A percentile compares a stretch with the other conserved stretches of the same genome.
Conservation (phyloP, 148 eudicot genomes). For the Bassia scoparia region DNA sequence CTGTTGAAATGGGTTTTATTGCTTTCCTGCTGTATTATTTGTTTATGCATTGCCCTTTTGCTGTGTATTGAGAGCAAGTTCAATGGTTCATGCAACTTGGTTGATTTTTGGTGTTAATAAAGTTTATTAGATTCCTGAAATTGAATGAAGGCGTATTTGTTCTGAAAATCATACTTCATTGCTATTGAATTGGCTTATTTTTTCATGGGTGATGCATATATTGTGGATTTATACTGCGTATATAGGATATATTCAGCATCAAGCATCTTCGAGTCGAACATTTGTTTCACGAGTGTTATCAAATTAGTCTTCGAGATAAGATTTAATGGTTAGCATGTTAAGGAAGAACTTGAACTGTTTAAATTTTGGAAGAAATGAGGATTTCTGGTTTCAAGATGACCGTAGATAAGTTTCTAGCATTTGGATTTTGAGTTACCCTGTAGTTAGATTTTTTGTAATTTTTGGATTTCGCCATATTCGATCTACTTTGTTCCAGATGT, state of each 20-base stretch:
- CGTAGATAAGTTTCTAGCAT: neutral
- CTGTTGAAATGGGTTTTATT: neutral
- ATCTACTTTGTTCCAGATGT: too few species aligned
- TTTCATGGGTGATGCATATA: neutral
- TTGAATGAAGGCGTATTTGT: neutral
- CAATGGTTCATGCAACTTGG: neutral
- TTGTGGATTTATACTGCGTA: neutral
- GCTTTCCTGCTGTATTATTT: neutral
- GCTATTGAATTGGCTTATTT: neutral
- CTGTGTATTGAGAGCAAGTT: neutral
- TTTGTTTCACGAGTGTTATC: too few species aligned
- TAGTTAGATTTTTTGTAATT: too few species aligned
- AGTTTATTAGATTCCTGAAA: neutral
- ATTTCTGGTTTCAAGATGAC: neutral
- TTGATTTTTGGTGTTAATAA: neutral
- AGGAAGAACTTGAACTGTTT: too few species aligned
- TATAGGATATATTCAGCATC: neutral
- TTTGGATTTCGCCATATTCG: too few species aligned
- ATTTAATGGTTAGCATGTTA: too few species aligned
- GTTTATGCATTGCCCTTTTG: constrained; percentile 4
- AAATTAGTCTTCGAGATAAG: too few species aligned
- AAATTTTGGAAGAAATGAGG: too few species aligned
- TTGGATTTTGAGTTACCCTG: too few species aligned
- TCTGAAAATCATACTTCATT: neutral
- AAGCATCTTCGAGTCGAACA: too few species aligned